Percentiles rank a stretch among this genome's conserved stretches.
phyloP scores from a whole-genome alignment of 495 filamentous ascomycete species.

The Cercophora newfieldiana region DNA sequence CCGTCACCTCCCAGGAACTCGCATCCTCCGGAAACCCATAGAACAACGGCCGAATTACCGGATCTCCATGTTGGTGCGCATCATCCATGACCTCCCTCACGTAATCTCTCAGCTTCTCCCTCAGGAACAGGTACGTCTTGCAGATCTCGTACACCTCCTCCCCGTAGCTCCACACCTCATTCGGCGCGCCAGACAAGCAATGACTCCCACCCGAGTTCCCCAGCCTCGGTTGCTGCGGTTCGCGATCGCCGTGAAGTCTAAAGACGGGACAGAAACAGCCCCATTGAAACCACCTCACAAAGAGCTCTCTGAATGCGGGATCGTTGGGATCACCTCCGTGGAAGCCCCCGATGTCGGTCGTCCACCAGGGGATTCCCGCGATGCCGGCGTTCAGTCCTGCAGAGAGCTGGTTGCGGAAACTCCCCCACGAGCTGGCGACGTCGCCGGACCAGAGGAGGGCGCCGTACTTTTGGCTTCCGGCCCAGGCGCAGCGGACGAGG shows the following conservation, averaged over 20 bases:
- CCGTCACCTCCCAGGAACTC: slow-evolving; percentile 50
- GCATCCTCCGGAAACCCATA: slow-evolving; percentile 56
- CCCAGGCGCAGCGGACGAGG: slow-evolving; percentile 60
- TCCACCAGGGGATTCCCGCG: slow-evolving; percentile 60
- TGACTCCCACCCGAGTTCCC: slow-evolving; percentile 38
- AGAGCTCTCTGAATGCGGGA: slow-evolving; percentile 55
- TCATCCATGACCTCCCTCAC: slow-evolving; percentile 50
- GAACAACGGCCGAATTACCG: slow-evolving; percentile 58
- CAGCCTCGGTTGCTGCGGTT: slow-evolving; percentile 46
- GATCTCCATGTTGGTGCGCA: slow-evolving; percentile 55
- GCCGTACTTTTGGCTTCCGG: slow-evolving; percentile 60
- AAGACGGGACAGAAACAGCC: slow-evolving; percentile 62
- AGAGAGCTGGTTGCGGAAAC: slow-evolving; percentile 55
- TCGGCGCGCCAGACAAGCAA: slow-evolving; percentile 45
- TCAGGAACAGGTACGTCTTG: slow-evolving; percentile 53
- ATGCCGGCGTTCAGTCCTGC: slow-evolving; percentile 61
- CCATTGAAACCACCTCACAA: slow-evolving; percentile 64
- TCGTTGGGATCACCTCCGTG: slow-evolving; percentile 58
- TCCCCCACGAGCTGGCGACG: slow-evolving; percentile 57
- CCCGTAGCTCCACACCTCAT: slow-evolving; percentile 63
- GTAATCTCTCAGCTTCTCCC: slow-evolving; percentile 50
- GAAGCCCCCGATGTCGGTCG: slow-evolving; percentile 62
- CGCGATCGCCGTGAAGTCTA: slow-evolving; percentile 59
- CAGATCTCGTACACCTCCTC: slow-evolving; percentile 56
- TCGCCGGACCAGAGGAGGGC: slow-evolving; percentile 61